Conservation (phyloP, 768 basidiomycete species). For the Rhizopogon roseolus region DNA sequence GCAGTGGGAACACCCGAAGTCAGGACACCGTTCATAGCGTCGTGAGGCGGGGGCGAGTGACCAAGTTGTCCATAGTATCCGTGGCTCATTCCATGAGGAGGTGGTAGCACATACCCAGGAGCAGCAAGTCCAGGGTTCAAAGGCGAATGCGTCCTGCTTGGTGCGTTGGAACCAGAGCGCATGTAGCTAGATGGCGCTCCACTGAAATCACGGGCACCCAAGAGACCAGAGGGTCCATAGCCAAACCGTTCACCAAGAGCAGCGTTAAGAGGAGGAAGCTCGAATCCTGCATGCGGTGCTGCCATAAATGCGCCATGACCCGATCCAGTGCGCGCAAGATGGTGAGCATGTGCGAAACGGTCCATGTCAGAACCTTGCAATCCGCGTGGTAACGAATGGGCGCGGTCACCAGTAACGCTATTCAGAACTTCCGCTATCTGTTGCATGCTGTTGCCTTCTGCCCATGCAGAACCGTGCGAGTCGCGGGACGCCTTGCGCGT, state of each 20-base stretch:
- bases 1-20: constrained; percentile 37
- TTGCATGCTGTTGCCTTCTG: constrained; percentile 31
- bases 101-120: constrained; percentile 36
- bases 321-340: constrained; percentile 29
- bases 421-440: constrained; percentile 27
- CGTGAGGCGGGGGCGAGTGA: constrained; percentile 30
- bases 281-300: constrained; percentile 45
- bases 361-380: constrained; percentile 24
- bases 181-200: constrained; percentile 52
- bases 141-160: constrained; percentile 72
- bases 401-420: constrained; percentile 20
- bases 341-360: constrained; percentile 25
- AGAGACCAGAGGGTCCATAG: constrained; percentile 30
- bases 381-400: constrained; percentile 27
- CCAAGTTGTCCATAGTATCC: constrained; percentile 35
- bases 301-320: constrained; percentile 31
- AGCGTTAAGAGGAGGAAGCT: constrained; percentile 55
- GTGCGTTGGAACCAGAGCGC: constrained; percentile 59
- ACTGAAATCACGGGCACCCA: constrained; percentile 27
- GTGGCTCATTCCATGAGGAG: constrained; percentile 31
- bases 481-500: constrained; percentile 30
- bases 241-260: constrained; percentile 33
- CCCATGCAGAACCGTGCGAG: constrained; percentile 27
- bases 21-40: constrained; percentile 23
- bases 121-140: constrained; percentile 43